These are phyloP conservation scores for Fomitopsis serialis DNA, from an alignment of 768 basidiomycete species.

Conservation along the genomic window DNA sequence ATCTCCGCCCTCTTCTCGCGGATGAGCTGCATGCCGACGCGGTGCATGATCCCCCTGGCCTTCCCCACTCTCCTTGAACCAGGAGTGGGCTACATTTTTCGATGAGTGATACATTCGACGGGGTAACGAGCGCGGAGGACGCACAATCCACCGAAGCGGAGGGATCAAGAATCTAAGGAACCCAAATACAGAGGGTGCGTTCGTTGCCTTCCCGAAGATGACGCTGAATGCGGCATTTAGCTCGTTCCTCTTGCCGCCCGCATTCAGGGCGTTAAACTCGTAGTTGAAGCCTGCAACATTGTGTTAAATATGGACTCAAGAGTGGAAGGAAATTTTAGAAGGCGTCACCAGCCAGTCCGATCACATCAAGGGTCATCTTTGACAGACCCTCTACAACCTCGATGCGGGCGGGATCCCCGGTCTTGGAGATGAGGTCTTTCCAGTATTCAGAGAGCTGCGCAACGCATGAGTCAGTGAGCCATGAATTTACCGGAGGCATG, in stretches of 20 bases:
- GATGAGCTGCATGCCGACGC: conserved; percentile 25
- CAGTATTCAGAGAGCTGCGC: conserved; percentile 6
- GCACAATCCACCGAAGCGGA: conserved; percentile 17
- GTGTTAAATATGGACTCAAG: neutral
- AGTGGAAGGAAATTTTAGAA: neutral
- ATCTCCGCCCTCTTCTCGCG: conserved; percentile 30
- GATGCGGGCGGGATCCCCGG: conserved; percentile 13
- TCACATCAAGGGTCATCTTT: conserved; percentile 13
- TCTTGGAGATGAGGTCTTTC: conserved; percentile 23
- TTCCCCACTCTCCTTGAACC: conserved; percentile 1
- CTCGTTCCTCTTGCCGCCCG: conserved; percentile 21
- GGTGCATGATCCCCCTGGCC: conserved; percentile 18
- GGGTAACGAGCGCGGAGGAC: neutral
- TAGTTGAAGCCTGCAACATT: conserved; percentile 27
- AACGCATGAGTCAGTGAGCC: neutral
- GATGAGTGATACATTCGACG: no score
- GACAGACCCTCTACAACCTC: conserved; percentile 30
- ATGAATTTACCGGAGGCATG: no score
- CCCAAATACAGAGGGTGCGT: neutral
- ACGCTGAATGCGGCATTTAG: conserved; percentile 24
- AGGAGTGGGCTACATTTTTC: conserved; percentile 7
- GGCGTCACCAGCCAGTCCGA: conserved; percentile 6
- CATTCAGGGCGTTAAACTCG: conserved; percentile 26
- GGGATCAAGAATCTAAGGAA: conserved; percentile 16
- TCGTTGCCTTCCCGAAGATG: conserved; percentile 13